These are phyloP conservation scores for Pichia sp. DNA, from an alignment of 1,139 yeast genomes.

Conservation along the genomic window DNA sequence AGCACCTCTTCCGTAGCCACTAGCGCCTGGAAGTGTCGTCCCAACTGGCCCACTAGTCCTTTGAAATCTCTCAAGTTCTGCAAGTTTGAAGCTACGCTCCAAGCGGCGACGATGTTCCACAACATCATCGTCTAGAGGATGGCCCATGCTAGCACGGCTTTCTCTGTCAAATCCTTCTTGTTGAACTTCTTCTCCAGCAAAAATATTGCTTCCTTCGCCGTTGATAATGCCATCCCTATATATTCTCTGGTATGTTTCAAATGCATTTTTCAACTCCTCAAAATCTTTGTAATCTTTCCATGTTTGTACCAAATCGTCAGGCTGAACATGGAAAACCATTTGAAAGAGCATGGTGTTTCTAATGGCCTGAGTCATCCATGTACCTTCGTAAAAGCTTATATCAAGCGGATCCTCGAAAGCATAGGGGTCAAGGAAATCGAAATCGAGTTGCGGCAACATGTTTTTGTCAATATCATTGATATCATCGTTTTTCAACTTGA, in stretches of 20 bases:
- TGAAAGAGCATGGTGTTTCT: slow-evolving; percentile 80
- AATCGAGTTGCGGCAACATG: slow-evolving; percentile 26
- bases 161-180: neutral
- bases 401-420: slow-evolving; percentile 81
- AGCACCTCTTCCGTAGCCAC: slow-evolving; percentile 9
- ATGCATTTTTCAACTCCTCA: slow-evolving; percentile 53
- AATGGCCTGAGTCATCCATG: slow-evolving; percentile 84
- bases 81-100: slow-evolving; percentile 25
- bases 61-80: slow-evolving; percentile 28
- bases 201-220: neutral
- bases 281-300: slow-evolving; percentile 88
- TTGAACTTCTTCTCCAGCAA: neutral
- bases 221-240: slow-evolving; percentile 22
- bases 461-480: slow-evolving; percentile 26
- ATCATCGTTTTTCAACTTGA: slow-evolving; percentile 24
- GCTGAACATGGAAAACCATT: slow-evolving; percentile 88
- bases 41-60: slow-evolving; percentile 13
- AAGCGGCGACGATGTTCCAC: slow-evolving; percentile 17
- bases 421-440: slow-evolving; percentile 74
- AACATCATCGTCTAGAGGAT: slow-evolving; percentile 15
- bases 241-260: slow-evolving; percentile 46
- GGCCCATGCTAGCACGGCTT: neutral
- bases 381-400: slow-evolving; percentile 73
- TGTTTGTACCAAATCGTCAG: slow-evolving; percentile 79
- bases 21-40: slow-evolving; percentile 9